Evolutionary conservation across 2,329 filamentous ascomycete species (phyloP).

Genomic region (Pyricularia grisea): DNA sequence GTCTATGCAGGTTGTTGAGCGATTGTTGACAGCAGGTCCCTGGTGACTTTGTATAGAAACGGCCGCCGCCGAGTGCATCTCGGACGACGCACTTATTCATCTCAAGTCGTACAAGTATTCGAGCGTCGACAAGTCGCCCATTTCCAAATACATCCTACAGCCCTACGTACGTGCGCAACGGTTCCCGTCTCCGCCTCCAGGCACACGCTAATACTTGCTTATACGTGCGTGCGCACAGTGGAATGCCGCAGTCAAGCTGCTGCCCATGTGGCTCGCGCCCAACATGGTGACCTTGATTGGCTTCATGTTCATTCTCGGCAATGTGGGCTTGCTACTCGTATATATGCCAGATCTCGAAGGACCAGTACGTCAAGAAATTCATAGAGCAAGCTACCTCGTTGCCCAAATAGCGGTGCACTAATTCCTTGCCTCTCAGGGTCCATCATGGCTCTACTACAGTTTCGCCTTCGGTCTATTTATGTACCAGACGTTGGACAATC

Average conservation of each 20-base stretch:
- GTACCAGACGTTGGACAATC: conserved; percentile 99
- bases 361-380: conserved; percentile 48
- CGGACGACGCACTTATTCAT: conserved; percentile 82
- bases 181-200: conserved; percentile 5
- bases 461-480: conserved; percentile 95
- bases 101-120: conserved; percentile 97
- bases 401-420: background rate
- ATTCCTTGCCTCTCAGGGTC: conserved; percentile 43
- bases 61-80: conserved; percentile 64
- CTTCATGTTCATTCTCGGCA: conserved; percentile 87
- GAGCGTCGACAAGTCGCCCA: conserved; percentile 87
- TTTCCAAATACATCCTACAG: conserved; percentile 87
- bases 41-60: conserved; percentile 22
- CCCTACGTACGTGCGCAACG: conserved; percentile 66
- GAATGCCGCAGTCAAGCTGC: conserved; percentile 87
- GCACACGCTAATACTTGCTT: conserved; percentile 6
- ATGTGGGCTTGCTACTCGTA: conserved; percentile 64
- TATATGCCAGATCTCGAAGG: conserved; percentile 86
- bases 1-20: background rate
- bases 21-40: background rate
- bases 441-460: conserved; percentile 89
- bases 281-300: conserved; percentile 96
- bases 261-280: conserved; percentile 93
- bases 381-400: background rate
- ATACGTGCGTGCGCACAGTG: conserved; percentile 50